These are phyloP conservation scores for Turritis glabra DNA, from an alignment of 345 rosid genomes.

Conservation along the genomic window DNA sequence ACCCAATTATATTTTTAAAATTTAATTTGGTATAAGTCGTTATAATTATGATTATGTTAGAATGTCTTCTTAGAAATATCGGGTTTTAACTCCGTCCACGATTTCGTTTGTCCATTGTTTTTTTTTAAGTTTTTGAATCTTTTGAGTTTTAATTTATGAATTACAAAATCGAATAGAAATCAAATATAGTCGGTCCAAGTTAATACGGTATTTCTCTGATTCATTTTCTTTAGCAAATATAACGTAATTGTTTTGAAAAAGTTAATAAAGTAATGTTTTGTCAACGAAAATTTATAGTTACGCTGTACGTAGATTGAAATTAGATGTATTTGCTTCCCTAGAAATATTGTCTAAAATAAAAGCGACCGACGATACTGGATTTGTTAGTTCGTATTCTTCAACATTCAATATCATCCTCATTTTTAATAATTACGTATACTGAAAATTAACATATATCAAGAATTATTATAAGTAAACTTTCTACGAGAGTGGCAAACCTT, in stretches of 20 bases:
- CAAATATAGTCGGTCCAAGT: background rate
- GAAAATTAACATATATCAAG: no score
- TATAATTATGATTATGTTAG: slow-evolving; percentile 1
- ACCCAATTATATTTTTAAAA: slow-evolving; percentile 17
- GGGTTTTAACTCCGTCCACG: background rate
- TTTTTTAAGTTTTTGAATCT: background rate
- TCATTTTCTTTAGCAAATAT: background rate
- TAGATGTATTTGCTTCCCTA: no score
- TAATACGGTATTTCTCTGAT: background rate
- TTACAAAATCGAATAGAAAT: background rate
- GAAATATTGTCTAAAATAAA: no score
- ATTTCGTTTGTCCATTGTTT: background rate
- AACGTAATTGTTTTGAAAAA: background rate
- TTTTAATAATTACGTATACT: no score
- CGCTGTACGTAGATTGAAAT: no score
- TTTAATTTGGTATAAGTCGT: slow-evolving; percentile 23
- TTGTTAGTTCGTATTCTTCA: no score
- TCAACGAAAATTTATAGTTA: no score
- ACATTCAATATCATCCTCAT: no score
- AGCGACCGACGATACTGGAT: no score
- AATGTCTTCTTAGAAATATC: background rate
- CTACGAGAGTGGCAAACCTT: no score
- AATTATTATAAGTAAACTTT: no score
- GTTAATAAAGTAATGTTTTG: background rate
- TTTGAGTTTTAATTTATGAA: background rate